phyloP scores from a whole-genome alignment of 2,329 filamentous ascomycete genomes.

The Ciborinia camelliae region DNA sequence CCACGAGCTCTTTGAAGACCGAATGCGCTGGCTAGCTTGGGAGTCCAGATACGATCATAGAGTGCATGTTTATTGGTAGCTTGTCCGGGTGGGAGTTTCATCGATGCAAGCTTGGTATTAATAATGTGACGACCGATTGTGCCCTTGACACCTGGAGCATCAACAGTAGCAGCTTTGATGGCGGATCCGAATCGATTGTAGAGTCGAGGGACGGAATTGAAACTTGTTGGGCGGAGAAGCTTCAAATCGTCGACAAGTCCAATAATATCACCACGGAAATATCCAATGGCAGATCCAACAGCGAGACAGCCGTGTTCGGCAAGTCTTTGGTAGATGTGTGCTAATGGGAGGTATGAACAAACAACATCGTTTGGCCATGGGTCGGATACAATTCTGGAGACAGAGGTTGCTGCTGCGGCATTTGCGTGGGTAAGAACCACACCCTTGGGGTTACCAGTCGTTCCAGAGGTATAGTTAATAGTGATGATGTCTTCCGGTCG shows the following conservation, averaged over 20 bases:
- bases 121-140: conserved; percentile 77
- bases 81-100: conserved; percentile 67
- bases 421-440: conserved; percentile 79
- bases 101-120: conserved; percentile 71
- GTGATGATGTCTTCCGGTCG: conserved; percentile 74
- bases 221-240: conserved; percentile 73
- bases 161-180: conserved; percentile 73
- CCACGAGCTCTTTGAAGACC: conserved; percentile 70
- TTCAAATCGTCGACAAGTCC: conserved; percentile 91
- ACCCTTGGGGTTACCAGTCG: conserved; percentile 78
- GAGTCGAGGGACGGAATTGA: conserved; percentile 86
- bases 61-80: conserved; percentile 76
- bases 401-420: conserved; percentile 69
- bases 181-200: conserved; percentile 87
- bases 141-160: conserved; percentile 77
- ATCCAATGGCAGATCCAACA: conserved; percentile 73
- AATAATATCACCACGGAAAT: conserved; percentile 88
- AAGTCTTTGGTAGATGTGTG: conserved; percentile 89
- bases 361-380: conserved; percentile 56
- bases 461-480: conserved; percentile 88
- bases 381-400: conserved; percentile 53
- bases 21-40: conserved; percentile 78
- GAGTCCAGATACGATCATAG: conserved; percentile 86
- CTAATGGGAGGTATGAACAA: conserved; percentile 86
- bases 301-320: conserved; percentile 73